Evolutionary conservation across 2,329 filamentous ascomycete species (phyloP), one percentile per base, ranked within the genome.

Genomic region (Claviceps sorghi): DNA sequence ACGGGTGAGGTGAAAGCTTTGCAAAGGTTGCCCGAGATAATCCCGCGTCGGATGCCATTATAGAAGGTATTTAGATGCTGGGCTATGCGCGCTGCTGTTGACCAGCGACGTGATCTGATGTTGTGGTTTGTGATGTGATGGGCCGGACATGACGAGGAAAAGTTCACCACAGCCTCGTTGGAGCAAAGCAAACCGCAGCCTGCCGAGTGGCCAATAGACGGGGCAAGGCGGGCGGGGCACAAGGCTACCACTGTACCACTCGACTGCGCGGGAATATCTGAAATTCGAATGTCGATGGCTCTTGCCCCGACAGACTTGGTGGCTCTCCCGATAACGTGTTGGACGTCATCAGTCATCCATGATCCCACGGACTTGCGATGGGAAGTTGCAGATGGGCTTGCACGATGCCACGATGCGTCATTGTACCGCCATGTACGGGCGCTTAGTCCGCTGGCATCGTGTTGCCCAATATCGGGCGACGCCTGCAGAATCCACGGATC

Each of bases 1-100:
- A 96, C 9, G 88, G 85, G 59, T 88, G 84, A 5, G 93, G 90
- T 38, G 88, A 88, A 64, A 96, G 83, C 63, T 90, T 90, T 54
- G 89, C 88, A 68, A 95, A 95, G 61, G 88, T 83, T 59, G 85
- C 72, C 62, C 85, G 71, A 45, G 75, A 70, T 52, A 79, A 67
- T 51, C 73, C 73, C 42, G 61, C 56, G 4, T 61, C 56, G 19
- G 65, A 55, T 13, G 68, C 61, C 67, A 67, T 66, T 32, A 15
- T 29, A 40, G 26, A 7, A 9, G 17, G 22, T 3, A 2, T 30
- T 17, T 13, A 9, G 17, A 13, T 4, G 22, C 43, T 45, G 26
- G 48, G 21, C 56, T 49, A 43, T 32, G 30, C 38, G 26, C n/a
- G 17, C 22, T 38, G 29, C 6, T 34, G 41, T n/a, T 38, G 6